Evolutionary conservation across 23 red algal genomes (phyloP), one percentile per base, ranked within the genome.

Genomic region (Gracilaria gracilis): DNA sequence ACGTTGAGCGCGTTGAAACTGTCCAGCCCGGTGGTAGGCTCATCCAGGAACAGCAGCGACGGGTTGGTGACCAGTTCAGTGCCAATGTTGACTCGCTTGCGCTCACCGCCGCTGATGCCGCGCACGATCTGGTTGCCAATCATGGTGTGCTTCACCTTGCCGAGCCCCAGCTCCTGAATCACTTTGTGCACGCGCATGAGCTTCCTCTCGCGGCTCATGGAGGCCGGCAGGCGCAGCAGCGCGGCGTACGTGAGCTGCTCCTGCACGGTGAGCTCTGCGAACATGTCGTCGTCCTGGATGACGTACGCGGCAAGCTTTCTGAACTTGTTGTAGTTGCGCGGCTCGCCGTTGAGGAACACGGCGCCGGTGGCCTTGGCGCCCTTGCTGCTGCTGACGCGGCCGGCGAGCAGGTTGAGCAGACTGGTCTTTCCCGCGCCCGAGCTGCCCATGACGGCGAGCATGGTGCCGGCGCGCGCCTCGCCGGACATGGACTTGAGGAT

Each of bases 61-160:
- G 94, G 93, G 71, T 99, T 87, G 11, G 97, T 96, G 54, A 99
- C 97, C 16, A 99, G 82, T 67, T 99, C 97, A 0, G 89, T 95
- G 24, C 81, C 97, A 72, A 99, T 96, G 59, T 91, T 96, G 48
- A 99, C 94, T 8, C 97, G 86, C 88, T 99, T 99, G 11, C 94
- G 80, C 72, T 99, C 97, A 24, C 97, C 97, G 54, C 97, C 97
- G 72, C 85, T 92, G 16, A 99, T 93, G 0, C 97, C 97, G 53
- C 97, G 79, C 55, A 91, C 81, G 0, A 87, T 86, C 51, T 88
- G 83, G n/a, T 84, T 92, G 14, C 97, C 97, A 24, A 99, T 82
- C 54, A 78, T 83, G 21, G 97, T 93, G 50, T 95, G 82, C 57
- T 71, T 64, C 27, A 90, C 82, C 57, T 96, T 88, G 0, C 46